These are phyloP conservation scores for Rhodomyrtus tomentosa DNA, from an alignment of 345 rosid genomes.

Conservation along the genomic window DNA sequence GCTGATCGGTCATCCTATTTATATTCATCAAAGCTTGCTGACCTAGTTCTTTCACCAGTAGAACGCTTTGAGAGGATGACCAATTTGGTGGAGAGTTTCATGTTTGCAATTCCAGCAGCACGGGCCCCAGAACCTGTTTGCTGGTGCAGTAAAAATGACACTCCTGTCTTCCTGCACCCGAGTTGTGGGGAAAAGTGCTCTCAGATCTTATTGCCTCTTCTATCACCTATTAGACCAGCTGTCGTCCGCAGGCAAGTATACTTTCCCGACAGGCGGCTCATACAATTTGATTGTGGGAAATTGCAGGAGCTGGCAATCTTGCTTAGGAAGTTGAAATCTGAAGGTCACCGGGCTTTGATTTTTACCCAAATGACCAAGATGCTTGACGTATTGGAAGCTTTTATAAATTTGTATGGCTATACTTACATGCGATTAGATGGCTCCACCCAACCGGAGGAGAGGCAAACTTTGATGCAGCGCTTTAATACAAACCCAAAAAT, in stretches of 20 bases:
- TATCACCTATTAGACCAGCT: constrained; percentile 89
- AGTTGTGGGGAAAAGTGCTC: constrained; percentile 49
- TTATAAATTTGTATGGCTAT: constrained; percentile 90
- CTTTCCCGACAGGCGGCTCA: constrained; percentile 95
- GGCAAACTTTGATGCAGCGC: constrained; percentile 99
- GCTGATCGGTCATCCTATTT: constrained; percentile 29
- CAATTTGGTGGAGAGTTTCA: constrained; percentile 74
- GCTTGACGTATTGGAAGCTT: constrained; percentile 98
- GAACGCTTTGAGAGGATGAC: constrained; percentile 75
- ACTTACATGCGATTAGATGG: constrained; percentile 99
- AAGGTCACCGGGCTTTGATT: constrained; percentile 92
- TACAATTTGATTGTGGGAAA: constrained; percentile 99
- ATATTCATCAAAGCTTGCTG: constrained; percentile 73
- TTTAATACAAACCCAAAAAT: constrained; percentile 96
- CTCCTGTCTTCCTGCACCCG: constrained; percentile 54
- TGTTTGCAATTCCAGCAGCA: constrained; percentile 96
- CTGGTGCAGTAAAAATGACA: constrained; percentile 68
- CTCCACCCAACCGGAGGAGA: constrained; percentile 98
- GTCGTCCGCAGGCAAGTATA: constrained; percentile 90
- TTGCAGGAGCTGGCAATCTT: constrained; percentile 90
- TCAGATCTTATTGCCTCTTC: constrained; percentile 60
- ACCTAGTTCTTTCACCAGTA: constrained; percentile 75
- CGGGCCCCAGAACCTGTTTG: constrained; percentile 66
- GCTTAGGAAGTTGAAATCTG: constrained; percentile 82
- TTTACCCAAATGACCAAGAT: constrained; percentile 99